Conservation (phyloP, 2,329 filamentous ascomycete species). For the Rutstroemia sydowiana region DNA sequence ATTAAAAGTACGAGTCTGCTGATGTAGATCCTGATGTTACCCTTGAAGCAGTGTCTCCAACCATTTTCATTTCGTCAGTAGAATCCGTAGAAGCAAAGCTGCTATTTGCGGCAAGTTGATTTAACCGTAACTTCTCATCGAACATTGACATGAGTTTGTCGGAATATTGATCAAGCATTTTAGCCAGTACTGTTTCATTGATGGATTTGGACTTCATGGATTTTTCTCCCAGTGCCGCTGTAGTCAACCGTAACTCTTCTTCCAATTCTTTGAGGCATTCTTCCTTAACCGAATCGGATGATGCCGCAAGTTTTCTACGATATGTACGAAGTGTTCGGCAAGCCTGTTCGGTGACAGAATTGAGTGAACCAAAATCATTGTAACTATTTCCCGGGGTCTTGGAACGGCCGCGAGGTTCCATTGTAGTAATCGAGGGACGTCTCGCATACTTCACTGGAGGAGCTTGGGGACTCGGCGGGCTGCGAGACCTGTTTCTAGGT, state of each 20-base stretch:
- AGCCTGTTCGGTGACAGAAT: constrained; percentile 57
- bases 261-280: constrained; percentile 56
- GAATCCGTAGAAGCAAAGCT: constrained; percentile 4
- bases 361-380: constrained; percentile 46
- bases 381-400: constrained; percentile 35
- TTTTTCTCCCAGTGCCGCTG: constrained; percentile 43
- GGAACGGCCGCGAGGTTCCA: constrained; percentile 43
- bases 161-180: constrained; percentile 67
- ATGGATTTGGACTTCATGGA: constrained; percentile 37
- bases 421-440: constrained; percentile 47
- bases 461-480: constrained; percentile 19
- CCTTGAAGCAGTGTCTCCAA: constrained; percentile 3
- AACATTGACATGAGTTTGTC: constrained; percentile 63
- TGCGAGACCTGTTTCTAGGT: constrained; percentile 25
- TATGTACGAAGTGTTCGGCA: constrained; percentile 55
- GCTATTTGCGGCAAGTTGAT: constrained; percentile 17
- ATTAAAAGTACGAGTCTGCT: no score
- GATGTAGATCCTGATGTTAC: not conserved
- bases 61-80: constrained; percentile 22
- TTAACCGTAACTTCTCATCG: constrained; percentile 60
- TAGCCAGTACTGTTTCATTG: constrained; percentile 52
- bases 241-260: constrained; percentile 56
- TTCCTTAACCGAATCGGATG: constrained; percentile 46
- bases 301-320: constrained; percentile 54
- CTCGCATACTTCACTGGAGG: constrained; percentile 33